phyloP scores from a whole-genome alignment of 2,329 filamentous ascomycete genomes.

The Pseudocercospora fijiensis region DNA sequence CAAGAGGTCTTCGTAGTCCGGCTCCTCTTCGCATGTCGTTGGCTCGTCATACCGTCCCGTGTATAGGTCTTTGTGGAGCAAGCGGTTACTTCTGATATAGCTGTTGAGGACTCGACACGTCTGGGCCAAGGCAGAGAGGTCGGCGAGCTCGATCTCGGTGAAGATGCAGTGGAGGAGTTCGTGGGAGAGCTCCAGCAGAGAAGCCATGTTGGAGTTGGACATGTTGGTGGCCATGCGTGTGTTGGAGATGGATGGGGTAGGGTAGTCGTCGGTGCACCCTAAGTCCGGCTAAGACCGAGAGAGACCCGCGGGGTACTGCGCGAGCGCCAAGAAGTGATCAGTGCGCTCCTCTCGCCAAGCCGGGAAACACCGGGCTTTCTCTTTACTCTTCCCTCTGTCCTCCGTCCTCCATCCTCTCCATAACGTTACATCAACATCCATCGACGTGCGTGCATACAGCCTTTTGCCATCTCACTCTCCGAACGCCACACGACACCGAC shows the following conservation, averaged over 20 bases:
- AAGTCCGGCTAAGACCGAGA: conserved; percentile 2
- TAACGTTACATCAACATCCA: neutral
- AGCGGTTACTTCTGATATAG: conserved; percentile 58
- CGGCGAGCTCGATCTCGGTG: conserved; percentile 54
- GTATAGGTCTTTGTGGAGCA: conserved; percentile 64
- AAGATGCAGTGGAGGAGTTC: conserved; percentile 66
- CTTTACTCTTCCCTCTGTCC: neutral
- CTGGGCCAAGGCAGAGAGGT: conserved; percentile 54
- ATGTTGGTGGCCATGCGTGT: conserved; percentile 28
- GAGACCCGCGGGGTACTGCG: neutral
- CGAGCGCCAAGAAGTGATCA: neutral
- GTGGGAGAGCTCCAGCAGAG: conserved; percentile 53
- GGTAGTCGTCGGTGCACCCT: neutral
- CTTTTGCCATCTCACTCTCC: neutral
- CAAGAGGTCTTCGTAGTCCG: conserved; percentile 42
- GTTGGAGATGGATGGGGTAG: neutral
- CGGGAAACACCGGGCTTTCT: neutral
- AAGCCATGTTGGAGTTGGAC: conserved; percentile 40
- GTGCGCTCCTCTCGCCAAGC: neutral
- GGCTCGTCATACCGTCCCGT: conserved; percentile 44
- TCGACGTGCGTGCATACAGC: too few species aligned
- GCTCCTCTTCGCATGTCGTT: conserved; percentile 21
- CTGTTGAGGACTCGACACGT: conserved; percentile 56
- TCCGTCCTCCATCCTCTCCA: neutral
- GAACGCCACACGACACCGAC: neutral